Percentiles rank a stretch among this genome's conserved stretches.
These are phyloP conservation scores for Phaeosphaeriaceae sp. DNA, from an alignment of 2,329 filamentous ascomycete genomes.

Conservation along the genomic window DNA sequence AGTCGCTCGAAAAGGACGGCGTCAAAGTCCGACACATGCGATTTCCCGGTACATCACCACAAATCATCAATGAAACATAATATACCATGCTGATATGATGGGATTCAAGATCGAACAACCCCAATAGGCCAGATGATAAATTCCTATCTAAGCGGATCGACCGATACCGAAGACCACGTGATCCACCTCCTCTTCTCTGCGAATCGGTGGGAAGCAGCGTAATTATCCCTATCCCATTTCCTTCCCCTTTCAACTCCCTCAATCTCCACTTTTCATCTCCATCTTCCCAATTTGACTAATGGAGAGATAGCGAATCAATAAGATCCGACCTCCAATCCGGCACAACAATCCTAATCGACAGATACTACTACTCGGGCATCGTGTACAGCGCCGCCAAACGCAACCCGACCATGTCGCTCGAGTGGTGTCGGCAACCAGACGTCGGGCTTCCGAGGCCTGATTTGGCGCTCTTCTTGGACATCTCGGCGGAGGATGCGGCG, in stretches of 20 bases:
- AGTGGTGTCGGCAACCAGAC: slow-evolving; percentile 86
- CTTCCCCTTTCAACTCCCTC: neutral
- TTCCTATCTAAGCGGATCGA: slow-evolving; percentile 75
- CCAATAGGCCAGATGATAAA: slow-evolving; percentile 89
- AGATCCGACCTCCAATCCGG: slow-evolving; percentile 65
- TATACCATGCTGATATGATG: slow-evolving; percentile 7
- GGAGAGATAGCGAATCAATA: slow-evolving; percentile 42
- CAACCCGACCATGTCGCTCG: slow-evolving; percentile 72
- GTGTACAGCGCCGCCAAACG: slow-evolving; percentile 92
- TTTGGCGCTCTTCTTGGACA: slow-evolving; percentile 84
- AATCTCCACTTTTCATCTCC: neutral
- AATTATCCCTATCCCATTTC: slow-evolving; percentile 19
- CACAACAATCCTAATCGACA: slow-evolving; percentile 82
- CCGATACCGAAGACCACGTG: slow-evolving; percentile 82
- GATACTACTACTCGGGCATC: slow-evolving; percentile 94
- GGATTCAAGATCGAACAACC: slow-evolving; percentile 74
- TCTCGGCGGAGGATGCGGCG: slow-evolving; percentile 75
- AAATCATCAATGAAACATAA: neutral
- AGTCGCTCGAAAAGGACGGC: slow-evolving; percentile 60
- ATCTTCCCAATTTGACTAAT: neutral
- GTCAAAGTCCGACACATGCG: slow-evolving; percentile 65
- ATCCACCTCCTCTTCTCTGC: slow-evolving; percentile 91
- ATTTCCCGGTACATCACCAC: slow-evolving; percentile 66
- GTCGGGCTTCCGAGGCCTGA: slow-evolving; percentile 88
- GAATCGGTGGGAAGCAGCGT: slow-evolving; percentile 81